A percentile compares a stretch with the other conserved stretches of the same genome.
Evolutionary conservation across 2,329 filamentous ascomycete genomes (phyloP).

Genomic region (Karstenula rhodostoma): DNA sequence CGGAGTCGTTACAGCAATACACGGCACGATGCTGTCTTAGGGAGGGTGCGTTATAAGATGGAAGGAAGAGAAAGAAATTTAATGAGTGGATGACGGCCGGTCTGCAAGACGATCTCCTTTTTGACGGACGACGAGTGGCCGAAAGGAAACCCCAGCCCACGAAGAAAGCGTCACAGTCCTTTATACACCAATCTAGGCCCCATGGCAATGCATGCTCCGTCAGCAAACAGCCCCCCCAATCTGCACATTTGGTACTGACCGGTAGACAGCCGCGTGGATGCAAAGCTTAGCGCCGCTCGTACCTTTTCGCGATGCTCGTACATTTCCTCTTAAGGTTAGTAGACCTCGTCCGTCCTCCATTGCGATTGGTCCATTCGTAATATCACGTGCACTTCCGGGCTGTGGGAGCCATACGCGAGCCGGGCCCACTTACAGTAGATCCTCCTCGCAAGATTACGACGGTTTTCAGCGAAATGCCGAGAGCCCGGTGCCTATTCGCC

Average conservation of each 20-base stretch:
- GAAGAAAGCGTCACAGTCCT: background rate
- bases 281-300: background rate
- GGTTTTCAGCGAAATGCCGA: background rate
- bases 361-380: conserved; percentile 9
- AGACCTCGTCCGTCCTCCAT: background rate
- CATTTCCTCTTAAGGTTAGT: conserved; percentile 6
- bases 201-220: background rate
- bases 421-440: background rate
- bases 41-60: background rate
- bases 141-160: background rate
- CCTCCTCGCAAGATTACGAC: background rate
- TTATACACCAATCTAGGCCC: conserved; percentile 6
- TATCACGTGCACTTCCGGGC: conserved; percentile 1
- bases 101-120: background rate
- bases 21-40: background rate
- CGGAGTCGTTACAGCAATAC: background rate
- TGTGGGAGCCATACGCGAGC: background rate
- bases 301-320: conserved; percentile 1
- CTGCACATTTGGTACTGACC: background rate
- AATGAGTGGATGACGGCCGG: conserved; percentile 2
- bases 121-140: background rate
- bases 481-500: background rate
- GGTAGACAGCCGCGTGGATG: background rate
- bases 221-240: background rate
- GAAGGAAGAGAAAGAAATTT: background rate